Conservation (phyloP, 2,329 filamentous ascomycete species). For the Aspergillus terreus region DNA sequence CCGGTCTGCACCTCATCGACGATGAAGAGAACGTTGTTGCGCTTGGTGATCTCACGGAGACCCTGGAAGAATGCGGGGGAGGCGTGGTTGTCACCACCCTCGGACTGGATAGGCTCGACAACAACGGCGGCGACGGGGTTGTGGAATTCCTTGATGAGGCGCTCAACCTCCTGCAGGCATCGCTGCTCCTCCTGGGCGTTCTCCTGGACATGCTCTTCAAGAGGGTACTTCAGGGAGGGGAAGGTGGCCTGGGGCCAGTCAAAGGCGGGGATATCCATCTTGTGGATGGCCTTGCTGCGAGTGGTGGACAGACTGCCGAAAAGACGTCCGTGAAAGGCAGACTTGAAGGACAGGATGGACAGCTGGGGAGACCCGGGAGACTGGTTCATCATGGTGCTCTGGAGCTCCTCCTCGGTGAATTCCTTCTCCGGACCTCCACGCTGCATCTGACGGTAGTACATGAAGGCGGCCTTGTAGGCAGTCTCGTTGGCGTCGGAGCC, state of each 20-base stretch:
- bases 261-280: constrained; percentile 90
- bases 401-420: constrained; percentile 73
- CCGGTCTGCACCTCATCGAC: constrained; percentile 94
- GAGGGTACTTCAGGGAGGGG: constrained; percentile 79
- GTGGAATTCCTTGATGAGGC: constrained; percentile 74
- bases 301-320: constrained; percentile 86
- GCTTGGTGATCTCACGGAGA: constrained; percentile 71
- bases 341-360: constrained; percentile 85
- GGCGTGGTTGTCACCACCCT: constrained; percentile 93
- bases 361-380: constrained; percentile 72
- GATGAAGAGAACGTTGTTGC: constrained; percentile 69
- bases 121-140: constrained; percentile 76
- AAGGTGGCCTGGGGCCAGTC: constrained; percentile 92
- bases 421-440: constrained; percentile 74
- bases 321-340: constrained; percentile 83
- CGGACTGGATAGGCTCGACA: constrained; percentile 87
- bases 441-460: constrained; percentile 79
- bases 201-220: constrained; percentile 73
- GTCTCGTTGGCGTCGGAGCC: constrained; percentile 93
- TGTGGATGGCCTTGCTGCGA: constrained; percentile 89
- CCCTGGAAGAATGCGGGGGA: constrained; percentile 82
- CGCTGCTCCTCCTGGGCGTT: constrained; percentile 79
- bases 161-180: constrained; percentile 78
- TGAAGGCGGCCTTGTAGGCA: constrained; percentile 93
- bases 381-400: constrained; percentile 75